Base-by-base conservation (phyloP, 2,329 filamentous ascomycete genomes). In the Phyllosticta ampelicida region DNA sequence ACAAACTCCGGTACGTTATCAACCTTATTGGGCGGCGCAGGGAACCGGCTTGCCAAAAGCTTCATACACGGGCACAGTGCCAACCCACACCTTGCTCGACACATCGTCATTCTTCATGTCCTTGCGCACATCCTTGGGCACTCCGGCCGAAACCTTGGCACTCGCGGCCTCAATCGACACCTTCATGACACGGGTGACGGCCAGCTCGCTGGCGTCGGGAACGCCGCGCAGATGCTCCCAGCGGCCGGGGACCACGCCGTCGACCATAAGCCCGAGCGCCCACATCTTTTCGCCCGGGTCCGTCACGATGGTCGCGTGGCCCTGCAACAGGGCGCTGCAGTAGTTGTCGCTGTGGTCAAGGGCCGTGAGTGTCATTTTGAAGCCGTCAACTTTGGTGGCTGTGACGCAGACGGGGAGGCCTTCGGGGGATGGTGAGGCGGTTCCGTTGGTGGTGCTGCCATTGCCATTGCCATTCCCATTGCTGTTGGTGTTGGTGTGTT, bases 271-370 rank as follows among this genome's bases (percentile, higher is more conserved):
- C 64, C 85, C 74, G 83, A 95, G 86, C 8, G 89, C 89, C 74
- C 82, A 94, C 5, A 88, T 68, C 68, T 88, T 88, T 75, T 95
- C 90, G 2, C 78, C 80, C 0, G 73, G 70, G 61, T 86, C 82
- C 1, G 82, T 80, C 6, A 95, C 87, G 1, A 86, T 71, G 9
- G 73, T 77, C 0, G 86, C 90, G 68, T 85, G 81, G 1, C 90
- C 90, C 66, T 92, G 90, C 11, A 94, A 77, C 9, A 90, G 76
- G 10, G 87, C 87, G 48, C 85, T 89, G 62, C 89, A 87, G 75
- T 94, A 95, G 76, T 95, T 92, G 77, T 89, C 91, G 74, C 82
- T 88, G 76, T 95, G 89, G 60, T 81, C 82, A 75, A 89, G 87
- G 11, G 89, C 87, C 0, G 89, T 90, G 13, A 95, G 79, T 19